Evolutionary conservation across 2,329 filamentous ascomycete species (phyloP).

Genomic region (Beauveria sp.): DNA sequence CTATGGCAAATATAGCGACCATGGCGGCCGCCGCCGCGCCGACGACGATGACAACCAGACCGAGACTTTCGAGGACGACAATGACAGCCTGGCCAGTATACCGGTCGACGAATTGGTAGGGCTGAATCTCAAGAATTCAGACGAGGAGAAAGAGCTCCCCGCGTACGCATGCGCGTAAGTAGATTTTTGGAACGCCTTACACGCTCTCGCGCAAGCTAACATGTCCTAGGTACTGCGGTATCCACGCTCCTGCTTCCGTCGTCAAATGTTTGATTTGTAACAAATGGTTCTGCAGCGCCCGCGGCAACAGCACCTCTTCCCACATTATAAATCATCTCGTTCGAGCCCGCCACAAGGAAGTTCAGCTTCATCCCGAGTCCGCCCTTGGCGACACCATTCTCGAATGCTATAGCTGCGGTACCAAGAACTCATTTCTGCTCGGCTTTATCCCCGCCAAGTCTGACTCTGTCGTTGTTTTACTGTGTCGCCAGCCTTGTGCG

Average conservation of each 20-base stretch:
- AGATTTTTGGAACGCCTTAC: neutral
- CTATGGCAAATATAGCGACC: slow-evolving; percentile 59
- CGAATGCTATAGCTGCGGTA: slow-evolving; percentile 98
- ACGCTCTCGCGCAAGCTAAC: slow-evolving; percentile 19
- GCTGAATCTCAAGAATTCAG: slow-evolving; percentile 45
- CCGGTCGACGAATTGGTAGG: slow-evolving; percentile 69
- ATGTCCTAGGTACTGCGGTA: slow-evolving; percentile 75
- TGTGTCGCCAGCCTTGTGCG: slow-evolving; percentile 94
- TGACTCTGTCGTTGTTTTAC: slow-evolving; percentile 91
- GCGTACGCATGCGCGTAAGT: slow-evolving; percentile 92
- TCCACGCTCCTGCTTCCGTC: slow-evolving; percentile 89
- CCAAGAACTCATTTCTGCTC: slow-evolving; percentile 96
- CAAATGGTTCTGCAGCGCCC: slow-evolving; percentile 99
- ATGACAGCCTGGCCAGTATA: slow-evolving; percentile 68
- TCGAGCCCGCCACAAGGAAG: slow-evolving; percentile 95
- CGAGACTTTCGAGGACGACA: slow-evolving; percentile 73
- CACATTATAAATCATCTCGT: slow-evolving; percentile 99
- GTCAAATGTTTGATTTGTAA: slow-evolving; percentile 93
- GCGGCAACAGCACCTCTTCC: slow-evolving; percentile 91
- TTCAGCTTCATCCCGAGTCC: slow-evolving; percentile 89
- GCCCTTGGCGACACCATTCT: slow-evolving; percentile 91
- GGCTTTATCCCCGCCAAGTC: slow-evolving; percentile 98
- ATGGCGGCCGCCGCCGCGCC: slow-evolving; percentile 58
- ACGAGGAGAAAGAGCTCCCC: slow-evolving; percentile 87
- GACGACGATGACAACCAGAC: slow-evolving; percentile 88